Base-by-base conservation (phyloP, 495 filamentous ascomycete genomes). In the Aspergillus sclerotiicarbonarius region DNA sequence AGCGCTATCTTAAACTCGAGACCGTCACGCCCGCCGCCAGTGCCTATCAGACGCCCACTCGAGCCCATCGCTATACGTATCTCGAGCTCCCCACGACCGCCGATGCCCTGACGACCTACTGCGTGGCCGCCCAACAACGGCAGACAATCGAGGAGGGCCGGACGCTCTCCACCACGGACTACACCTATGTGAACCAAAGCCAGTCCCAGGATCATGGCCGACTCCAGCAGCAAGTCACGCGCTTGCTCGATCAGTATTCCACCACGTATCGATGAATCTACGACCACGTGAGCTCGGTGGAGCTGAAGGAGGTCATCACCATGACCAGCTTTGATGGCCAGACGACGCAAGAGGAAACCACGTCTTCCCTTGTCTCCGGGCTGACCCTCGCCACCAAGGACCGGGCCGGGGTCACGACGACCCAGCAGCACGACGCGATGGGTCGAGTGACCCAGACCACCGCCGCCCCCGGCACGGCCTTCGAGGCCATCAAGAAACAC, bases 251-350 rank as follows among this genome's bases (percentile, higher is more conserved):
- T 5, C 9, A 53, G 12, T 16, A 53, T 53, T n/a, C 39, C 2
- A 53, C 32, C 12, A 48, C 18, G 15, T 8, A 46, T 1, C 21
- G 16, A 2, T 59, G 12, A n/a, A 30, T 18, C 8, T 59, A 59
- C 35, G 15, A 6, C 6, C 10, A 37, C 35, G 2, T 13, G 15
- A 37, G 2, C 35, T 37, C 35, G 35, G 4, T 3, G 35, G 2
- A 6, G 35, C 35, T 31, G 7, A 48, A 9, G 25, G 13, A 37
- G 10, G 29, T 4, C 45, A 29, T 9, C 8, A 13, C 30, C 1
- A 57, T 20, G 12, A 57, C 29, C n/a, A 51, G 2, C 13, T 57
- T 57, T n/a, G 54, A 57, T 18, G 54, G 45, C 13, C 13, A 19
- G 10, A 25, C 16, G 4, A 21, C 20, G 4, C 6, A 51, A 5